These are phyloP conservation scores for Candida dajiaensis DNA, from an alignment of 805 yeast genomes.

Conservation along the genomic window DNA sequence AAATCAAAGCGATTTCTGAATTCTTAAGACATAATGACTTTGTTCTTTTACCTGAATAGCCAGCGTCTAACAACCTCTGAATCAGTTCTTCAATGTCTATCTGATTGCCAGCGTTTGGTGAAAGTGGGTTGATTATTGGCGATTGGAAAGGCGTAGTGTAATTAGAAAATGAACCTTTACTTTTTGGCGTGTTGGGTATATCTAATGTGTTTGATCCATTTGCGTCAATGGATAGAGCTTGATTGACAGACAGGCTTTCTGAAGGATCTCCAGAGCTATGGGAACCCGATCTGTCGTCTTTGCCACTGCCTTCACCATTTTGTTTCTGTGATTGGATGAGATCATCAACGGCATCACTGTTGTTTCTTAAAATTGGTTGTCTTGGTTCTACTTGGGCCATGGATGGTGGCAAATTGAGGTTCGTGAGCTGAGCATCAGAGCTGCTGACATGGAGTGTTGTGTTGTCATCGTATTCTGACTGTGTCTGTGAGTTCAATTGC, in stretches of 20 bases:
- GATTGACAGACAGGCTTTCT: constrained; percentile 1
- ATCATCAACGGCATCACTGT: constrained; percentile 26
- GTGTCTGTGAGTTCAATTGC: constrained; percentile 9
- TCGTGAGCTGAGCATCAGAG: constrained; percentile 25
- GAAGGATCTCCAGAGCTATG: not conserved
- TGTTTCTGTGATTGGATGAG: constrained; percentile 2
- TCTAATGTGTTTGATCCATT: constrained; percentile 7
- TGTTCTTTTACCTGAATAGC: constrained; percentile 91
- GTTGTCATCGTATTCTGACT: constrained; percentile 7
- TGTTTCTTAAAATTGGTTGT: constrained; percentile 61
- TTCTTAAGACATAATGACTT: constrained; percentile 84
- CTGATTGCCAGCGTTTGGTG: constrained; percentile 6
- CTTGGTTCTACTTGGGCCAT: constrained; percentile 69
- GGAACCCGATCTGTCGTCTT: not conserved
- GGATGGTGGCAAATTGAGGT: constrained; percentile 50
- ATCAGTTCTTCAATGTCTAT: constrained; percentile 80
- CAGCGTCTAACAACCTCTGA: constrained; percentile 89
- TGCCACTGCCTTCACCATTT: not conserved
- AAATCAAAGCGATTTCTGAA: constrained; percentile 81
- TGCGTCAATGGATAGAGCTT: not conserved
- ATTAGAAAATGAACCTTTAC: constrained; percentile 20
- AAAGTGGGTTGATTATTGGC: constrained; percentile 20
- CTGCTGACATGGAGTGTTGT: constrained; percentile 14
- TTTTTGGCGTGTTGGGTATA: constrained; percentile 24
- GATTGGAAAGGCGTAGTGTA: constrained; percentile 22